Conservation (phyloP, 306 rosid species). For the Dicorynia guianensis region DNA sequence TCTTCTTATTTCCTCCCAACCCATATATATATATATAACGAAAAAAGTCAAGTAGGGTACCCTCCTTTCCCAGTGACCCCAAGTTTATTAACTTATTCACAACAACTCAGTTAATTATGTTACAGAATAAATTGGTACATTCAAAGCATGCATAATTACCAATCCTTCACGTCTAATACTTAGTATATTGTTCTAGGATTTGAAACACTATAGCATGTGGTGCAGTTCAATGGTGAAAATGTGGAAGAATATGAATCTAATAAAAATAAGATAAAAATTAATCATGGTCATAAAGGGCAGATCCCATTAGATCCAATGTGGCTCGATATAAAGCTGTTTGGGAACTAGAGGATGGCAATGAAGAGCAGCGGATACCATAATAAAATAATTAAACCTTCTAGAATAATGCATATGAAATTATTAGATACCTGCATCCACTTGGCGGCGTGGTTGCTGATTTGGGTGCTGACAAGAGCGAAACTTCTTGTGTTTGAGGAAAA, state of each 20-base stretch:
- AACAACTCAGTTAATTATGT: no score
- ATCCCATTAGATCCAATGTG: not conserved
- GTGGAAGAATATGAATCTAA: not conserved
- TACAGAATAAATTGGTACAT: no score
- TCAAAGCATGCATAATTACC: not conserved
- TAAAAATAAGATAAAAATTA: no score
- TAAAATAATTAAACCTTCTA: not conserved
- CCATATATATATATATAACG: no score
- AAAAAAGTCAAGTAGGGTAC: no score
- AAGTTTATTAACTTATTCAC: no score
- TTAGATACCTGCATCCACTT: constrained; percentile 85
- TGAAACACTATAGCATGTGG: not conserved
- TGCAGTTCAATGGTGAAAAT: not conserved
- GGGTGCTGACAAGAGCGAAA: constrained; percentile 59
- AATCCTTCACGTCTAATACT: not conserved
- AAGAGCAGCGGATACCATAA: not conserved
- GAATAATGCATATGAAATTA: not conserved
- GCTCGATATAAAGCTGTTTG: not conserved
- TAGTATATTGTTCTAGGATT: not conserved
- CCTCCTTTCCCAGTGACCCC: no score
- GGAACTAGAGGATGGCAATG: not conserved
- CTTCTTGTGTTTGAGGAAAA: constrained; percentile 53
- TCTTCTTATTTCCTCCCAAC: no score
- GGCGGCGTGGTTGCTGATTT: constrained; percentile 76
- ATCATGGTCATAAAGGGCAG: no score